Evolutionary conservation across 352 stramenopile genomes (phyloP), one percentile per base, ranked within the genome.

Genomic region (Phytophthora cactorum): DNA sequence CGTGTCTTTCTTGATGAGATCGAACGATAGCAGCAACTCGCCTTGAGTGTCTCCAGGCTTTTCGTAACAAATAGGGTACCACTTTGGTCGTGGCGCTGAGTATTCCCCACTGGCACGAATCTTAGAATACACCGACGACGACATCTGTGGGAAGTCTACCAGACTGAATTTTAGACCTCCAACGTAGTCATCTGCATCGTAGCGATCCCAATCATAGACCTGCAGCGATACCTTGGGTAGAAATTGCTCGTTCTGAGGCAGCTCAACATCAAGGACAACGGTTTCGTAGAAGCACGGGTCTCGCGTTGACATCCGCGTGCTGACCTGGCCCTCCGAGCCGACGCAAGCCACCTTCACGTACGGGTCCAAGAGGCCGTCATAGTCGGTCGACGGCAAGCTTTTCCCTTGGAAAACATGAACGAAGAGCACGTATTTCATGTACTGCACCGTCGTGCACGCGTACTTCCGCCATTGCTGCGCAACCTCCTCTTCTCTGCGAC

Each of bases 261-360:
- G 63, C n/a, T 91, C 73, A 2, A 93, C 75, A 39, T 95, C 74
- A 10, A 97, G 66, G 6, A 77, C 66, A 10, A 96, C 70, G 1
- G 88, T 96, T 62, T 96, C 86, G 60, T 97, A 97, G 51, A 81
- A 97, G 41, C 79, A 84, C 25, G 91, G 91, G 41, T 95, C 87
- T 25, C 83, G 77, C 2, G 90, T 97, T 51, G 74, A 79, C 57
- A 81, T 79, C 1, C 79, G 75, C 28, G 72, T 89, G 46, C 73
- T 83, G 15, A 90, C 82, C 50, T 92, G 80, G 6, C 76, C 68
- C 43, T 92, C 79, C 15, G 82, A 70, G n/a, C 89, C 88, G 14
- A 81, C 86, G 44, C 89, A 96, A n/a, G 74, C 79, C n/a, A 94
- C 75, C 52, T 93, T 93, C 17, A 96, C 79, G 68, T 95, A 96